Evolutionary conservation across 495 filamentous ascomycete species (phyloP), one percentile per base, ranked within the genome.

Genomic region (Penicillium manginii): DNA sequence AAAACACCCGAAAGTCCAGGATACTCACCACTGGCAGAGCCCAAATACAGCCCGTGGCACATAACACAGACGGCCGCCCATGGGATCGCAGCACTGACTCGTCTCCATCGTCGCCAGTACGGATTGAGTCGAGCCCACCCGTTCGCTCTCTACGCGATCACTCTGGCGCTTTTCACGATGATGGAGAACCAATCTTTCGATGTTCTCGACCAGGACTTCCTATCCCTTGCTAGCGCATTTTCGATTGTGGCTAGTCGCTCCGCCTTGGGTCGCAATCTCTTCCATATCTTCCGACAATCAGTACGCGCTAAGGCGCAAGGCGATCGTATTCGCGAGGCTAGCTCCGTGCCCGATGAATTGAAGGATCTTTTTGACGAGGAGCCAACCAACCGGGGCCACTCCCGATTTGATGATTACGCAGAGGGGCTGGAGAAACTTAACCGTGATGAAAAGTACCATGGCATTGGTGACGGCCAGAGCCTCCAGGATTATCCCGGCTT

Each of bases 71-170:
- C 57, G 3, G 71, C 73, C 0, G 75, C 78, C 0, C 73, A 68
- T 3, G 58, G 57, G 2, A 80, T 80, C 8, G 67, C 74, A 5
- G 51, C 52, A 10, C 68, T 80, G 2, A 62, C 70, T 2, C 68
- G 65, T 18, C 59, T 74, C 2, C 71, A 78, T 29, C 67, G 71
- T 3, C 65, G 67, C 10, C 73, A 79, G 39, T 78, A 68, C 50
- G 74, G 76, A 9, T 57, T 79, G 46, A 73, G 59, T 23, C 73
- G 75, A 23, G 73, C 74, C 6, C 78, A 80, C 57, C 68, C 74
- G 19, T 80, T 77, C 45, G 71, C 76, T 12, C 62, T 80, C 58
- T 80, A 77, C 47, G 75, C 76, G 2, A 74, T 80, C 52, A 80
- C 76, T 33, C 66, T 80, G 12, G 78, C 76, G 9, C 58, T 80